Percentiles rank a stretch among this genome's conserved stretches.
phyloP scores from a whole-genome alignment of 1,139 yeast species.

The Saccharomyces hybrid region DNA sequence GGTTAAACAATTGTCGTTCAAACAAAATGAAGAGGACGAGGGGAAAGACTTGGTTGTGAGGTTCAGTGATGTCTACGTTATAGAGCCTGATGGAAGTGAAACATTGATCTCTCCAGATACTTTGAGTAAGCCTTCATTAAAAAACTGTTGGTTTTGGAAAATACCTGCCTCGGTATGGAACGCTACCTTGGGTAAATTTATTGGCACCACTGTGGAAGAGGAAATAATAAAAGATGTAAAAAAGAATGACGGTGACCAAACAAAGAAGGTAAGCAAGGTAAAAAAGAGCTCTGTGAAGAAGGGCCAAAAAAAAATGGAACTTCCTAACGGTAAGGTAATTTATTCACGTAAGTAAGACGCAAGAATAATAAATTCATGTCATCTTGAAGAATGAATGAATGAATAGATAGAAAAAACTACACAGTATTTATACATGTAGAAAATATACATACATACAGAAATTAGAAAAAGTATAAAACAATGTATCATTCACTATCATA shows the following conservation, averaged over 20 bases:
- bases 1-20: conserved; percentile 26
- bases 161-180: conserved; percentile 41
- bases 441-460: conserved; percentile 5
- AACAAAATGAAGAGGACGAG: conserved; percentile 34
- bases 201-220: neutral
- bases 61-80: conserved; percentile 60
- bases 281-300: conserved; percentile 33
- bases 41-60: conserved; percentile 60
- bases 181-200: conserved; percentile 5
- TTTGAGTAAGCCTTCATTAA: conserved; percentile 39
- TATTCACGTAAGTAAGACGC: conserved; percentile 37
- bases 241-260: conserved; percentile 3
- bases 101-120: conserved; percentile 30
- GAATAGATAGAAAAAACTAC: conserved; percentile 1
- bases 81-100: conserved; percentile 44
- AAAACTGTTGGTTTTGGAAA: conserved; percentile 48
- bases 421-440: neutral
- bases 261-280: neutral
- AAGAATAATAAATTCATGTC: neutral
- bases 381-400: neutral
- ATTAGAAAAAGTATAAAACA: conserved; percentile 6
- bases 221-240: neutral
- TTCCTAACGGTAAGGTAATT: conserved; percentile 56
- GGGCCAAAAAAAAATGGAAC: conserved; percentile 40
- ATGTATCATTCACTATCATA: neutral